These are phyloP conservation scores for Camellia granthamiana DNA, from an alignment of 148 eudicot genomes.

Conservation along the genomic window DNA sequence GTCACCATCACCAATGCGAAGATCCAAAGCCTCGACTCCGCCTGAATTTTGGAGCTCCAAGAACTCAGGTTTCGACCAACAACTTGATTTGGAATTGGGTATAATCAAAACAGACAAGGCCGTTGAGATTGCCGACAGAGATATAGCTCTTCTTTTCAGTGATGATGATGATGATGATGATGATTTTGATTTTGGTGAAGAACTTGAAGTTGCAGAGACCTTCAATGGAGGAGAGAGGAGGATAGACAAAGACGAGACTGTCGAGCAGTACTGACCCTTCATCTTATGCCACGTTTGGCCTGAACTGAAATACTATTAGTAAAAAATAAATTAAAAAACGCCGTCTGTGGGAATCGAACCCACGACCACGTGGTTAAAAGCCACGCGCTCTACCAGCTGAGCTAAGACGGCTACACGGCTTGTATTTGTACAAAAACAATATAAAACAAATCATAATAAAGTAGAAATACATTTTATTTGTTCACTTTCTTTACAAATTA, in stretches of 20 bases:
- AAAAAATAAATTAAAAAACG: background rate
- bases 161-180: background rate
- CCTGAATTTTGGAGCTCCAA: constrained; percentile 60
- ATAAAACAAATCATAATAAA: too few species aligned
- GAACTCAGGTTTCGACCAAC: constrained; percentile 38
- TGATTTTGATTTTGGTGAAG: background rate
- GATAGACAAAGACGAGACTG: background rate
- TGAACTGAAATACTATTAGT: background rate
- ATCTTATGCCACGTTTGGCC: background rate
- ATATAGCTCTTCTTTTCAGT: constrained; percentile 21
- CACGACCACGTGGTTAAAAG: constrained; percentile 59
- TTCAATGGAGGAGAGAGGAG: background rate
- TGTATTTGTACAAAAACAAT: too few species aligned
- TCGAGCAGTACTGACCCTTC: background rate
- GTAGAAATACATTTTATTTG: too few species aligned
- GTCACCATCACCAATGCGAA: constrained; percentile 58
- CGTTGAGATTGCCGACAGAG: constrained; percentile 15
- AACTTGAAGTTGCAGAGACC: background rate
- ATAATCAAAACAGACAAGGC: constrained; percentile 4
- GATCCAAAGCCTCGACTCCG: constrained; percentile 70
- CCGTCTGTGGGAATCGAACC: constrained; percentile 68
- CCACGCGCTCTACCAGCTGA: constrained; percentile 64
- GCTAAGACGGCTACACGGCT: constrained; percentile 38
- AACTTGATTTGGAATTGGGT: background rate
- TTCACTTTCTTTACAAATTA: too few species aligned